phyloP scores from a whole-genome alignment of 768 basidiomycete genomes.

The Trametes cingulata region DNA sequence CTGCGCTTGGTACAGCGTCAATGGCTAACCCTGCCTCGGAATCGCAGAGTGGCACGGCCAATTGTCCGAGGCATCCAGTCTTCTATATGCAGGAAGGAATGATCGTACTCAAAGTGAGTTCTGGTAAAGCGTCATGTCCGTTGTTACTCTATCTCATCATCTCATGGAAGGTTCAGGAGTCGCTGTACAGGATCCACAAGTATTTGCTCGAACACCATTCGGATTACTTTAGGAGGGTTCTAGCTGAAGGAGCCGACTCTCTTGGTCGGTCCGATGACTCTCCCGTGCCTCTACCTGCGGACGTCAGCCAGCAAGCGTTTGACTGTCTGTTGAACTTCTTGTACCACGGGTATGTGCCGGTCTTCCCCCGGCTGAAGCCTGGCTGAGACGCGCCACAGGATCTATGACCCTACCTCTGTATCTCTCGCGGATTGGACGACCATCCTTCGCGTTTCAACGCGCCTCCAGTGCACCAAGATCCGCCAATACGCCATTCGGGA shows the following conservation, averaged over 20 bases:
- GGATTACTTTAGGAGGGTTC: conserved; percentile 38
- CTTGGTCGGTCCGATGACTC: conserved; percentile 34
- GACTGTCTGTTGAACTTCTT: conserved; percentile 41
- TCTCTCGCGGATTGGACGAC: conserved; percentile 37
- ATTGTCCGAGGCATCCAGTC: conserved; percentile 4
- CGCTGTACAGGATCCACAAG: conserved; percentile 43
- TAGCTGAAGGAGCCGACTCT: conserved; percentile 18
- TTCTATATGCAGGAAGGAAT: conserved; percentile 25
- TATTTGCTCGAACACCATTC: conserved; percentile 41
- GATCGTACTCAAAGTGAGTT: conserved; percentile 19
- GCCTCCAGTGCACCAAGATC: conserved; percentile 37
- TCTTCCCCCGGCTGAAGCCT: not conserved
- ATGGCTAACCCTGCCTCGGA: not conserved
- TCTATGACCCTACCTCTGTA: conserved; percentile 21
- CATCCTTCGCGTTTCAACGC: conserved; percentile 41
- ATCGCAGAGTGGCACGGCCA: not conserved
- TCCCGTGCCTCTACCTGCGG: conserved; percentile 35
- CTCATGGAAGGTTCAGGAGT: conserved; percentile 37
- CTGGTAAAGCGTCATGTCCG: too few relatives aligned
- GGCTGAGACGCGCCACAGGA: conserved; percentile 1
- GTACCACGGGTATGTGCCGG: conserved; percentile 37
- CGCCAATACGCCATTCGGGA: conserved; percentile 36
- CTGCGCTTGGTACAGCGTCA: conserved; percentile 3
- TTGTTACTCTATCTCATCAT: not conserved
- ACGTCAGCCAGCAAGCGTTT: conserved; percentile 35